Percentiles rank a stretch among this genome's conserved stretches.
Evolutionary conservation across 1,139 yeast genomes (phyloP).

Genomic region (Candida buenavistaensis): DNA sequence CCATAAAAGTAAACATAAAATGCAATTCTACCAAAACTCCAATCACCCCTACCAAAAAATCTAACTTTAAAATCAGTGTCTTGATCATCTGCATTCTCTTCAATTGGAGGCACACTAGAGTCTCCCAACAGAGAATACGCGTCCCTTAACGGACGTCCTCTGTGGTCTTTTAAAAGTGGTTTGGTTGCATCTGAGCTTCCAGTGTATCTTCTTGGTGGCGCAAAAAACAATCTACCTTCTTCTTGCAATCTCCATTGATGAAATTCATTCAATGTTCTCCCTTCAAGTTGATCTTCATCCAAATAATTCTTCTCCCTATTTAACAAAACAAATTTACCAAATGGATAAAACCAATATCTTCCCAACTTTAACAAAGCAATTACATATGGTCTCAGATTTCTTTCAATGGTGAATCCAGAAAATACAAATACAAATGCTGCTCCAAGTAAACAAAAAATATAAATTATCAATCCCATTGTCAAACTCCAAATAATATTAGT

Average conservation of each 20-base stretch:
- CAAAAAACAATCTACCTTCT: constrained; percentile 69
- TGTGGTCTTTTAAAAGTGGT: constrained; percentile 45
- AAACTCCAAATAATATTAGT: constrained; percentile 79
- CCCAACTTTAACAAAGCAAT: constrained; percentile 64
- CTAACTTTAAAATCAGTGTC: constrained; percentile 52
- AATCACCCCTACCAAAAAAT: constrained; percentile 87
- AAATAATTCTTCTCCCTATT: constrained; percentile 77
- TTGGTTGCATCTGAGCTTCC: constrained; percentile 30
- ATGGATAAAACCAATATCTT: constrained; percentile 73
- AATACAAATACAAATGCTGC: constrained; percentile 43
- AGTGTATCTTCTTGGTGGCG: constrained; percentile 57
- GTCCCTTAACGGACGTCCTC: constrained; percentile 43
- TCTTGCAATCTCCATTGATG: constrained; percentile 86
- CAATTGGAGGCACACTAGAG: constrained; percentile 4
- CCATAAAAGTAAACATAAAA: constrained; percentile 76
- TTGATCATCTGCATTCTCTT: constrained; percentile 27
- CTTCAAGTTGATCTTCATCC: constrained; percentile 86
- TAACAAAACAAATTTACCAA: constrained; percentile 84
- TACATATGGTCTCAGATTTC: constrained; percentile 54
- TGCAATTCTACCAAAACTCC: constrained; percentile 82
- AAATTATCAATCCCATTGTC: constrained; percentile 67
- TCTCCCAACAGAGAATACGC: constrained; percentile 36
- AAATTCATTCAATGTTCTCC: constrained; percentile 81
- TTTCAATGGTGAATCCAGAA: constrained; percentile 47
- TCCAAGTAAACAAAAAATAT: constrained; percentile 50